Base-by-base conservation (phyloP, 31 red algal species). In the Asparagopsis taxiformis region DNA sequence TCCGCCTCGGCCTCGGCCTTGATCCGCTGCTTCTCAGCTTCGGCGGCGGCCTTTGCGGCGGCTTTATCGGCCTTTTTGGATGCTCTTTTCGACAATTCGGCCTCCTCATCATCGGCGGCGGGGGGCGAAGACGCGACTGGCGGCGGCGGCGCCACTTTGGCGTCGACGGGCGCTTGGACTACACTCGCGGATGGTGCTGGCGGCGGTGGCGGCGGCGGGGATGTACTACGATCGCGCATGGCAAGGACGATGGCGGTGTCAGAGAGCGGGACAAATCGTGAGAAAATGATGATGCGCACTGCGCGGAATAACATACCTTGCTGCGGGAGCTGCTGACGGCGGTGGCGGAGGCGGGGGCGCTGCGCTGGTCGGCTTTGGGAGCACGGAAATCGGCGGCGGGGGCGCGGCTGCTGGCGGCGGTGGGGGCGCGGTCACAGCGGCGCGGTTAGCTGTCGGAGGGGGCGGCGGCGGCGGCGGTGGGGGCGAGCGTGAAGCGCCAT, bases 381-480 rank as follows among this genome's bases (percentile, higher is more conserved):
- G 21, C 64, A 68, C 35, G 30, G 44, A 17, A 13, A 17, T 17
- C 17, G 44, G 44, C 44, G 44, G 55, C 21, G n/a, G 55, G n/a
- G n/a, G n/a, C n/a, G n/a, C 55, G 55, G 50, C 16, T 5, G 68
- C 22, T 5, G 46, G 46, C 48, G 25, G 20, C 48, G 68, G 22
- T 5, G 46, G 68, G 17, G 51, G 15, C 9, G 68, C 20, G 49
- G 23, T 17, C 4, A 23, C 29, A 6, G 48, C 17, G 6, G 68
- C 22, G 4, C 49, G 49, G n/a, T 7, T 50, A 8, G 68, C 58
- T 20, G 37, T 11, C 17, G 58, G 11, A 26, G 58, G 56, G 19
- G 72, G 72, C 24, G 72, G 55, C 11, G 30, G 55, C 56, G 72
- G 55, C 35, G 72, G 72, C 55, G 72, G 30, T 3, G 57, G 57